Percentiles rank a stretch among this genome's conserved stretches.
These are phyloP conservation scores for Tausonia pullulans DNA, from an alignment of 1,284 basidiomycete species.

Conservation along the genomic window DNA sequence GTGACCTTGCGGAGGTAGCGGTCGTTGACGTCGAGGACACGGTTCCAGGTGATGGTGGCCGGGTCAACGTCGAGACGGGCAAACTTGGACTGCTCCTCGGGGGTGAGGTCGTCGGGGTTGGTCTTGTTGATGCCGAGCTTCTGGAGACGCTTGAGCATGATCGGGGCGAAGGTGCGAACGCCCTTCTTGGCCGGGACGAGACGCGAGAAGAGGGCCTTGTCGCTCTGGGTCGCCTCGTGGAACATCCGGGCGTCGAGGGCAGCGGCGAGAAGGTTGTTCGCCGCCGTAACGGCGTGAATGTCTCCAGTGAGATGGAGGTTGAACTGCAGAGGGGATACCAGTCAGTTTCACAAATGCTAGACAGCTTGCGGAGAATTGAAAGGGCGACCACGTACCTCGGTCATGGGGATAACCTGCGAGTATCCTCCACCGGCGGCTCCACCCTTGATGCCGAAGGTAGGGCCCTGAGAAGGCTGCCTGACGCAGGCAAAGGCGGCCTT, in stretches of 20 bases:
- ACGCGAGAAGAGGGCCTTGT: conserved; percentile 88
- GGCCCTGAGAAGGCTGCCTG: conserved; percentile 97
- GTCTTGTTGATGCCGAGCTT: conserved; percentile 96
- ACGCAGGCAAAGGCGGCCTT: conserved; percentile 94
- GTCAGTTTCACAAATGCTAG: background rate
- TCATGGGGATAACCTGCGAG: conserved; percentile 98
- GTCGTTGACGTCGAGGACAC: conserved; percentile 94
- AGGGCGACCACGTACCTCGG: conserved; percentile 53
- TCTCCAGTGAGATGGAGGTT: conserved; percentile 95
- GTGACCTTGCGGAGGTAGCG: conserved; percentile 92
- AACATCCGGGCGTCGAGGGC: conserved; percentile 96
- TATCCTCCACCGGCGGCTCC: conserved; percentile 98
- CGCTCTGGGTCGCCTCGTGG: conserved; percentile 91
- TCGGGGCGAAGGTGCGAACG: conserved; percentile 83
- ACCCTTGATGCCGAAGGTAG: conserved; percentile 98
- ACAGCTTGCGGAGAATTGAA: background rate
- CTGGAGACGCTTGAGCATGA: conserved; percentile 90
- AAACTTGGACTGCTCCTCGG: conserved; percentile 81
- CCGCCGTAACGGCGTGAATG: conserved; percentile 94
- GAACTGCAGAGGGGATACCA: conserved; percentile 44
- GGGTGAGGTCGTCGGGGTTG: conserved; percentile 80
- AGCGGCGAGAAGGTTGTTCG: conserved; percentile 93
- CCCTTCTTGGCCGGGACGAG: conserved; percentile 91
- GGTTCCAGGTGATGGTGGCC: conserved; percentile 93
- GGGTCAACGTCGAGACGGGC: conserved; percentile 87